A percentile compares a stretch with the other conserved stretches of the same genome.
Conservation (phyloP, 371 early-diverging fungal genomes). For the Edhazardia aedis region DNA sequence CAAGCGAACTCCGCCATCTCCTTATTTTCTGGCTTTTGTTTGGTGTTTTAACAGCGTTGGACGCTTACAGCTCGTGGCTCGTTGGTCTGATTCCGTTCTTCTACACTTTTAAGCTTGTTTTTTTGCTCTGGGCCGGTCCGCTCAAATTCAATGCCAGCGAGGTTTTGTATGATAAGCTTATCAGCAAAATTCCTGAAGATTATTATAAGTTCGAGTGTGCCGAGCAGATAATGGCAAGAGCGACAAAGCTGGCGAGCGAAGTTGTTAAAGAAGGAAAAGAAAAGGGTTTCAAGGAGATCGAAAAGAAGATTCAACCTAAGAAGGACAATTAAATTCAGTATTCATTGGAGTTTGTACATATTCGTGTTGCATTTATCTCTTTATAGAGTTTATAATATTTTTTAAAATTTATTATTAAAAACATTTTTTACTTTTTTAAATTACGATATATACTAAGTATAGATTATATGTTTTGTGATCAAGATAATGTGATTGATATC, state of each 20-base stretch:
- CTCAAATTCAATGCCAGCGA: constrained; percentile 12
- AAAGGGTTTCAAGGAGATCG: background rate
- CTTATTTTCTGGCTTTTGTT: constrained; percentile 30
- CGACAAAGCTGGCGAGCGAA: constrained; percentile 15
- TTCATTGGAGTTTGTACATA: too few relatives aligned
- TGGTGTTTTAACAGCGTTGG: constrained; percentile 15
- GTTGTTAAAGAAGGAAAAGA: constrained; percentile 12
- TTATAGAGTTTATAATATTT: too few relatives aligned
- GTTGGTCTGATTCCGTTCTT: constrained; percentile 27
- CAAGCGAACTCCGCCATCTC: constrained; percentile 22
- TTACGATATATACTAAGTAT: too few relatives aligned
- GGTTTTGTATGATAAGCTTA: constrained; percentile 17
- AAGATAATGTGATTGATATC: too few relatives aligned
- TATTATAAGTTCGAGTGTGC: constrained; percentile 5
- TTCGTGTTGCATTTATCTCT: too few relatives aligned
- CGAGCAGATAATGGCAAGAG: constrained; percentile 14
- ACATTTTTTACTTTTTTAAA: too few relatives aligned
- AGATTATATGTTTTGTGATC: too few relatives aligned
- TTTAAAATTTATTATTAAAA: too few relatives aligned
- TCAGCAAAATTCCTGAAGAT: constrained; percentile 17
- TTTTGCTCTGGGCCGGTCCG: constrained; percentile 27
- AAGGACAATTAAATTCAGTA: too few relatives aligned
- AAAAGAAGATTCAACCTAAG: too few relatives aligned
- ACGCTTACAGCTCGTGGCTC: constrained; percentile 15
- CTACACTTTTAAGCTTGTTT: constrained; percentile 32